Evolutionary conservation across 2,329 filamentous ascomycete genomes (phyloP).

Genomic region (Cytospora chrysosperma): DNA sequence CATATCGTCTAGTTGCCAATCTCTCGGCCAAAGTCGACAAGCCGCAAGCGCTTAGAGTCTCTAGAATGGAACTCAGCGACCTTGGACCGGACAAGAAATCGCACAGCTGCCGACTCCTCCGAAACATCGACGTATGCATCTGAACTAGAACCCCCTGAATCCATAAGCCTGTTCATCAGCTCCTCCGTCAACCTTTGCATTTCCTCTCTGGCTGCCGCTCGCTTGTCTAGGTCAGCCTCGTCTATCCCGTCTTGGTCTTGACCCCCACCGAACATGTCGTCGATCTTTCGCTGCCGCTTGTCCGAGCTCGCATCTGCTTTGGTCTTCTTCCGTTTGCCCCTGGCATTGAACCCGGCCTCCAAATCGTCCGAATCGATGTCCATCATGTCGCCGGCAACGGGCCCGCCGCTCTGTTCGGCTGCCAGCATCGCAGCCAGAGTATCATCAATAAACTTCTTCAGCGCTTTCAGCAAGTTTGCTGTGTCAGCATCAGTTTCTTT

Average conservation of each 20-base stretch:
- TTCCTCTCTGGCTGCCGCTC: constrained; percentile 52
- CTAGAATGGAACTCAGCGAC: constrained; percentile 65
- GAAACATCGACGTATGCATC: constrained; percentile 58
- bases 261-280: constrained; percentile 58
- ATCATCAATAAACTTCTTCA: constrained; percentile 70
- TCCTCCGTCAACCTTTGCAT: constrained; percentile 61
- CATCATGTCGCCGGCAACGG: constrained; percentile 73
- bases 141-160: constrained; percentile 53
- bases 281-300: constrained; percentile 59
- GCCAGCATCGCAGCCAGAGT: constrained; percentile 74
- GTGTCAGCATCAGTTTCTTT: constrained; percentile 61
- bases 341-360: constrained; percentile 58
- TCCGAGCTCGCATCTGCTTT: constrained; percentile 40
- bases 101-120: constrained; percentile 60
- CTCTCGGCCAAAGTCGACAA: constrained; percentile 65
- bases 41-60: constrained; percentile 57
- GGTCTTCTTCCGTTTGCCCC: constrained; percentile 54
- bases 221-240: constrained; percentile 43
- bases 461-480: constrained; percentile 57
- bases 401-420: constrained; percentile 79
- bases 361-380: constrained; percentile 61
- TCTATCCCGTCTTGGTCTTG: constrained; percentile 29
- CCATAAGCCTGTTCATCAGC: constrained; percentile 57
- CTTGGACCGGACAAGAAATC: constrained; percentile 64
- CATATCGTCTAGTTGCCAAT: constrained; percentile 48